phyloP scores from a whole-genome alignment of 305 asterid species.

The Fraxinus floribunda region DNA sequence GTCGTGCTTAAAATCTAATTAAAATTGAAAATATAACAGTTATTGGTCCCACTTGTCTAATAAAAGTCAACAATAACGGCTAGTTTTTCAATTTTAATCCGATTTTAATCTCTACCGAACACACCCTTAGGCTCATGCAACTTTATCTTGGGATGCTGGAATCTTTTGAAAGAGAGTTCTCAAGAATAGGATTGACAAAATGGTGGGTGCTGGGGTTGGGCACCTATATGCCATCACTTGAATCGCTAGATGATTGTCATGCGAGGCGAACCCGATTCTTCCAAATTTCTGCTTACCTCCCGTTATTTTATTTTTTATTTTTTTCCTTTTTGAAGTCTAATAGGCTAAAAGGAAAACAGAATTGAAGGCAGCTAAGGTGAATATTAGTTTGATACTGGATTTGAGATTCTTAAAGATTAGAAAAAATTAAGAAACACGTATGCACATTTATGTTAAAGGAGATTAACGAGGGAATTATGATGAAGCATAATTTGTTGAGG shows the following conservation, averaged over 20 bases:
- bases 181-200: background rate
- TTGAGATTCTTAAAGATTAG: background rate
- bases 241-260: background rate
- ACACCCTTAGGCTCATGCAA: background rate
- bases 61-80: too few relatives aligned
- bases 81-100: too few relatives aligned
- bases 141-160: background rate
- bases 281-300: background rate
- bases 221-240: background rate
- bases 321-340: background rate
- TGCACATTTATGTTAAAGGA: background rate
- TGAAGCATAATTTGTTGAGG: background rate
- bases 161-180: background rate
- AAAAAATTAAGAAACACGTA: background rate
- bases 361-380: background rate
- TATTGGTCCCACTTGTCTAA: too few relatives aligned
- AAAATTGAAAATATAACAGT: too few relatives aligned
- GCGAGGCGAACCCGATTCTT: background rate
- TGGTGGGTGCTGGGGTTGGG: background rate
- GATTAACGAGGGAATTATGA: background rate
- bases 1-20: too few relatives aligned
- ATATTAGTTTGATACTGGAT: background rate
- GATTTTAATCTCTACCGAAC: too few relatives aligned
- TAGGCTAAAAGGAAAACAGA: background rate
- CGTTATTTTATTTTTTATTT: background rate